Conservation (phyloP, 257 asterid genomes). For the Capsicum chinense region DNA sequence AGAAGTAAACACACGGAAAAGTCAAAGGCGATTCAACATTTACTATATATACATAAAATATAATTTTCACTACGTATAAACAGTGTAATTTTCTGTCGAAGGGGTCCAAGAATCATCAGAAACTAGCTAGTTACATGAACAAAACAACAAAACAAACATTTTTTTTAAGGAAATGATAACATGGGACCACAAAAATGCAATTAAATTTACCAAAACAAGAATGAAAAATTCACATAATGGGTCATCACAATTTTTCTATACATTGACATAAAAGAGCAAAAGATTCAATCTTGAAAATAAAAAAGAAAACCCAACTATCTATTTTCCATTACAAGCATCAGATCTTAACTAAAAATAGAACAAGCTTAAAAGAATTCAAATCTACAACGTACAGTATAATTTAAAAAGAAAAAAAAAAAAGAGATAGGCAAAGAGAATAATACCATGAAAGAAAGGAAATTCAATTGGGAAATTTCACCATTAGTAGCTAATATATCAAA, state of each 20-base stretch:
- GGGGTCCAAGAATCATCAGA: background rate
- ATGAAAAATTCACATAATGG: background rate
- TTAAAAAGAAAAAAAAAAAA: background rate
- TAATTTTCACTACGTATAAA: too few relatives aligned
- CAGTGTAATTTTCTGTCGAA: too few relatives aligned
- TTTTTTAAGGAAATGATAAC: background rate
- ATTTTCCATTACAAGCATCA: background rate
- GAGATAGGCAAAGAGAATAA: background rate
- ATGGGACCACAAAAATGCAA: constrained; percentile 11
- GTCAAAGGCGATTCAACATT: too few relatives aligned
- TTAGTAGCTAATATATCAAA: background rate
- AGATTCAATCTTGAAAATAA: background rate
- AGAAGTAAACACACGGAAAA: too few relatives aligned
- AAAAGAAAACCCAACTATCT: background rate
- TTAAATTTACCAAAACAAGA: background rate
- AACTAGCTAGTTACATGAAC: background rate
- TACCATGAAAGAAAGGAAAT: background rate
- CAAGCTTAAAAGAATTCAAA: too few relatives aligned
- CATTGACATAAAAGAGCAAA: background rate
- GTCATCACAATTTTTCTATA: background rate
- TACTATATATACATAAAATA: too few relatives aligned
- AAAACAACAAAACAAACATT: background rate
- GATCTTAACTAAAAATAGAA: background rate
- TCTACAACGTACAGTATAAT: background rate
- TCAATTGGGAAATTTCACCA: background rate